Base-by-base conservation (phyloP, 1,284 basidiomycete genomes). In the Neonothopanus nambi region DNA sequence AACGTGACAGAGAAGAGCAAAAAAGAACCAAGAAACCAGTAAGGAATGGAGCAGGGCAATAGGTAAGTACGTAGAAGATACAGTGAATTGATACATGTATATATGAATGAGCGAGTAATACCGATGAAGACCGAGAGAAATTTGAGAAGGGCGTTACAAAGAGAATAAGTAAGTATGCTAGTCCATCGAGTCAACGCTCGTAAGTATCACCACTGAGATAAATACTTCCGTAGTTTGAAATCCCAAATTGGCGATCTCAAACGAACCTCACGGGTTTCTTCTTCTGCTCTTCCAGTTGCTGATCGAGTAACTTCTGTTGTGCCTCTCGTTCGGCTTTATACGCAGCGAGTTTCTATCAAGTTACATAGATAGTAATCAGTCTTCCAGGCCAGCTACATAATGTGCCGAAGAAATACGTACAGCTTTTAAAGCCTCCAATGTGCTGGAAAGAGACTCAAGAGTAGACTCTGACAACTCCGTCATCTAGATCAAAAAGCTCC, bases 381-480 rank as follows among this genome's bases (percentile, higher is more conserved):
- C 35, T 5, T 36, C 13, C 39, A 17, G 28, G 15, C 24, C 28
- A 21, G 20, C 15, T 18, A 33, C 36, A n/a, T 38, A 42, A 51
- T n/a, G 3, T 38, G n/a, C n/a, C n/a, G n/a, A n/a, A n/a, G n/a
- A n/a, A 20, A 48, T 6, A 73, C 82, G 56, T 58, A 88, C 86
- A 17, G 70, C 69, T 70, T 86, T 87, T 48, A 89, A 68, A 37
- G 74, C 67, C 60, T 85, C 79, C 39, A 84, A 74, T 1, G 77
- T 81, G 23, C 68, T 65, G 44, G 87, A 65, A 39, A 87, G 72
- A 20, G 77, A 75, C 51, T 87, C 85, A 17, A 89, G 75, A 0
- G 87, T 85, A n/a, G 77, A 74, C 65, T 89, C 87, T 3, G 87
- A 87, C 52, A 87, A 64, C 43, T 87, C 85, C 13, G 71, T 68